These are phyloP conservation scores for Microglena sp. DNA, from an alignment of 139 green algal genomes.

Conservation along the genomic window DNA sequence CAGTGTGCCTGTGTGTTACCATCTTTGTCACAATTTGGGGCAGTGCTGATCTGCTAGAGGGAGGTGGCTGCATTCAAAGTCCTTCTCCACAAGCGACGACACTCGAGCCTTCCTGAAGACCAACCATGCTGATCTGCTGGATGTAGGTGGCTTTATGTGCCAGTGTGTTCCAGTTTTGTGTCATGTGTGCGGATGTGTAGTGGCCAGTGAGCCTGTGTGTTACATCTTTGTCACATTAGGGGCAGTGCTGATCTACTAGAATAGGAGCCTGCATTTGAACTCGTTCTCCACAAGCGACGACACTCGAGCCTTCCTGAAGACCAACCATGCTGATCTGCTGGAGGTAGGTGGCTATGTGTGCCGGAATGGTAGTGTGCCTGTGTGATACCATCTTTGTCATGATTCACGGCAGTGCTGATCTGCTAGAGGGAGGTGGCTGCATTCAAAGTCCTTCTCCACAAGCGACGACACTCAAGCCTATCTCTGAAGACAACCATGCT, in stretches of 20 bases:
- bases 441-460: constrained; percentile 84
- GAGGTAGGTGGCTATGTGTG: no score
- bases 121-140: constrained; percentile 63
- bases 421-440: no score
- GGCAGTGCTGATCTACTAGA: no score
- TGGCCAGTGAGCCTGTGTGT: no score
- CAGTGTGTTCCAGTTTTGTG: no score
- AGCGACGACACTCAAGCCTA: constrained; percentile 67
- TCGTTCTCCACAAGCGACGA: constrained; percentile 73
- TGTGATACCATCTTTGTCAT: background rate
- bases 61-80: no score
- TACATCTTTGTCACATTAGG: no score
- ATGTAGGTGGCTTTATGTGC: no score
- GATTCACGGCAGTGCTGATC: background rate
- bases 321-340: constrained; percentile 61
- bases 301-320: constrained; percentile 60
- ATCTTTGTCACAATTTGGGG: background rate
- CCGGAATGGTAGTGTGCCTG: constrained; percentile 16
- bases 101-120: constrained; percentile 59
- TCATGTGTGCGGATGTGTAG: no score
- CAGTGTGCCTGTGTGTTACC: background rate
- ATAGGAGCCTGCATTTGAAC: no score
- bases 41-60: no score
- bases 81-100: constrained; percentile 74
- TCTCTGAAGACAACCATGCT: constrained; percentile 52